These are phyloP conservation scores for Umbelopsis sp. DNA, from an alignment of 192 early-diverging fungal species.

Conservation along the genomic window DNA sequence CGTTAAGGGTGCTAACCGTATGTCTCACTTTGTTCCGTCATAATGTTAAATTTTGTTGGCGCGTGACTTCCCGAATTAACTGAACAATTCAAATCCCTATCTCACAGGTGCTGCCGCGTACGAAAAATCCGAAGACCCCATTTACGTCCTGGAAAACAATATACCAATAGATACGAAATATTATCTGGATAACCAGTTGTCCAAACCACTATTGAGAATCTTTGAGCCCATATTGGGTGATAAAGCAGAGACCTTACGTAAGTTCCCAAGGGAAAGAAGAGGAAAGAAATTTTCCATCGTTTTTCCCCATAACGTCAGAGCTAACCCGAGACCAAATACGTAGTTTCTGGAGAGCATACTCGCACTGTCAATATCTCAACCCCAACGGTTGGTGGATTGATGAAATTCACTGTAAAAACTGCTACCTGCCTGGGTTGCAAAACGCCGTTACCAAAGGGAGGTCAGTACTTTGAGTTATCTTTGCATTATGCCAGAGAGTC, in stretches of 20 bases:
- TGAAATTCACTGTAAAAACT: conserved; percentile 92
- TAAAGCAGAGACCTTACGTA: conserved; percentile 80
- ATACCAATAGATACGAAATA: conserved; percentile 96
- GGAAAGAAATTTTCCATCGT: not conserved
- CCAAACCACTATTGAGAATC: conserved; percentile 90
- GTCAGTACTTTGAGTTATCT: conserved; percentile 34
- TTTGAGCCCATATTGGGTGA: conserved; percentile 96
- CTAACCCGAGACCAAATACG: not conserved
- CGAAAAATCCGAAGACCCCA: conserved; percentile 97
- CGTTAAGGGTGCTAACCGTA: conserved; percentile 77
- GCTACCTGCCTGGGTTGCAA: conserved; percentile 95
- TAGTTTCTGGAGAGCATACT: conserved; percentile 73
- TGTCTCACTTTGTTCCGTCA: conserved; percentile 3
- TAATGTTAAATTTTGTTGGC: not conserved
- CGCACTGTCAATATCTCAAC: conserved; percentile 85
- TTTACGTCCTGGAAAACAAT: conserved; percentile 98
- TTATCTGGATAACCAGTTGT: conserved; percentile 95
- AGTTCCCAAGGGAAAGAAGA: conserved; percentile 25
- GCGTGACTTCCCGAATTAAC: not conserved
- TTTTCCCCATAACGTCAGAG: not conserved
- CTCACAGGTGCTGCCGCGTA: conserved; percentile 75
- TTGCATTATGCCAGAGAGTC: not conserved
- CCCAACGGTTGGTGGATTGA: conserved; percentile 85
- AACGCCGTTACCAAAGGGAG: conserved; percentile 70
- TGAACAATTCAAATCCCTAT: not conserved